Evolutionary conservation across 331 rosid species (phyloP).

Genomic region (Phaseolus coccineus): DNA sequence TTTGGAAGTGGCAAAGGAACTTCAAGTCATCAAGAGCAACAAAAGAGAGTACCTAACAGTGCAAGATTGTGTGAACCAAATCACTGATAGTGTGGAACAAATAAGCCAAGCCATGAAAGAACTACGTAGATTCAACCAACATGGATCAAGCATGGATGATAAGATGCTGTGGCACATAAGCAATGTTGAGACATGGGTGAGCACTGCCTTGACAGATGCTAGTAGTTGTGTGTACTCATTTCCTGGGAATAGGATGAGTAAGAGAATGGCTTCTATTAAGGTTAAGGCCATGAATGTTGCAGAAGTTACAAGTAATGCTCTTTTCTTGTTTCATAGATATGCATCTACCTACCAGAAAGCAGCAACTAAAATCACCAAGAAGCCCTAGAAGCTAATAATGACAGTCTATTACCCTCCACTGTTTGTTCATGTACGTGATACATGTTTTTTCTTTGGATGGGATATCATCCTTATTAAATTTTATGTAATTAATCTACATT

Average conservation of each 20-base stretch:
- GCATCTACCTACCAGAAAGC: constrained; percentile 47
- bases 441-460: constrained; percentile 54
- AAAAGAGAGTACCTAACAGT: constrained; percentile 45
- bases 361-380: constrained; percentile 21
- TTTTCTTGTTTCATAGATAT: constrained; percentile 64
- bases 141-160: constrained; percentile 29
- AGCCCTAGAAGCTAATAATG: constrained; percentile 22
- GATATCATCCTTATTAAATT: too few species aligned
- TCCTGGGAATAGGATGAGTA: constrained; percentile 58
- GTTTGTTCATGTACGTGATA: constrained; percentile 41
- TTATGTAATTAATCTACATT: too few species aligned
- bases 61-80: constrained; percentile 64
- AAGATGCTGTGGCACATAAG: constrained; percentile 69
- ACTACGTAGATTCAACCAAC: constrained; percentile 37
- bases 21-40: constrained; percentile 39
- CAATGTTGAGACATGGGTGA: constrained; percentile 74
- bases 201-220: constrained; percentile 74
- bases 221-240: constrained; percentile 57
- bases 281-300: constrained; percentile 63
- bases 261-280: constrained; percentile 58
- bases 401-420: constrained; percentile 10
- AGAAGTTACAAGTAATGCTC: constrained; percentile 62
- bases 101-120: constrained; percentile 60
- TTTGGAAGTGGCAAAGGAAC: constrained; percentile 47
- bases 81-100: constrained; percentile 63